These are phyloP conservation scores for Sporothrix inflata DNA, from an alignment of 2,329 filamentous ascomycete genomes.

Conservation along the genomic window DNA sequence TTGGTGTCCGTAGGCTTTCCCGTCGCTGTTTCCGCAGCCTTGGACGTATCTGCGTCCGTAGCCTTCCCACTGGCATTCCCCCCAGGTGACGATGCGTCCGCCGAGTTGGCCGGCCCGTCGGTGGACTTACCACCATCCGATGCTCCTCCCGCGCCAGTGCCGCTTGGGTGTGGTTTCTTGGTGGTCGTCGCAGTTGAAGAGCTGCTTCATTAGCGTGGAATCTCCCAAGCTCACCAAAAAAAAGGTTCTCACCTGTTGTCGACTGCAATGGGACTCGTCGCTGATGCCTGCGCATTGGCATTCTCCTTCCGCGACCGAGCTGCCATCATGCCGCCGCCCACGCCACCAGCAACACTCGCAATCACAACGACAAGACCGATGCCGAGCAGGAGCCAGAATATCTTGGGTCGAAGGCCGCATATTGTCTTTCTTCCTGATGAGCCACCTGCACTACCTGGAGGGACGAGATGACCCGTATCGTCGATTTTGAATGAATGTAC, in stretches of 20 bases:
- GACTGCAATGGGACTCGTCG: not conserved
- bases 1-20: not conserved
- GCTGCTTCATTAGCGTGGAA: not conserved
- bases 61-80: no score
- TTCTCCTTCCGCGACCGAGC: conserved; percentile 24
- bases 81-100: not conserved
- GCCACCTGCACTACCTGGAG: not conserved
- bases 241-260: not conserved
- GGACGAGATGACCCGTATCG: not conserved
- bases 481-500: not conserved
- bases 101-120: not conserved
- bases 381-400: conserved; percentile 35
- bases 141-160: not conserved
- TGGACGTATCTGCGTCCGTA: not conserved
- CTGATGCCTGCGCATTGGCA: not conserved
- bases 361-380: conserved; percentile 34
- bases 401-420: conserved; percentile 34
- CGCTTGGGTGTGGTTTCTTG: not conserved
- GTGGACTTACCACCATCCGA: not conserved
- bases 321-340: conserved; percentile 34
- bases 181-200: not conserved
- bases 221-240: not conserved
- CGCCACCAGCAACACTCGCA: conserved; percentile 36
- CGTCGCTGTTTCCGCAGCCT: not conserved
- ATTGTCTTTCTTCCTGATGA: conserved; percentile 26